phyloP scores from a whole-genome alignment of 164 flowering plant genomes.

The Aristolochia contorta region DNA sequence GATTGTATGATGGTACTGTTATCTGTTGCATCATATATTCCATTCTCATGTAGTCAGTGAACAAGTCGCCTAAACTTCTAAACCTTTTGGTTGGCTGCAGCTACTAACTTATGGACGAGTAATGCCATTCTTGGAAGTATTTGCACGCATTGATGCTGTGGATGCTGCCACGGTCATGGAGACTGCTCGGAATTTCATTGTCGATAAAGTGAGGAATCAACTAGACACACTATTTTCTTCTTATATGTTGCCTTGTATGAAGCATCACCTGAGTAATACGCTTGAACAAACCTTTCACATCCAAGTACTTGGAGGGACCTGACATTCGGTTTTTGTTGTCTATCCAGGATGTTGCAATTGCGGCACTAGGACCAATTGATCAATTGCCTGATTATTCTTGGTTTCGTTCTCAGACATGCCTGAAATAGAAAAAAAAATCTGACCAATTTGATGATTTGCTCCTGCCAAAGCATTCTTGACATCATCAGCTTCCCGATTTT shows the following conservation, averaged over 20 bases:
- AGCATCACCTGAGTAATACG: no score
- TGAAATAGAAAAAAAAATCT: neutral
- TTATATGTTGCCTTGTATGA: neutral
- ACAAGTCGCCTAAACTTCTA: neutral
- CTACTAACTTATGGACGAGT: slow-evolving; percentile 68
- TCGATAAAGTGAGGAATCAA: slow-evolving; percentile 36
- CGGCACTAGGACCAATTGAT: slow-evolving; percentile 69
- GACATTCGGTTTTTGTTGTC: neutral
- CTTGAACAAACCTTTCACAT: neutral
- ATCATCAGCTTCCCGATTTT: no score
- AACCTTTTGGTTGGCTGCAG: slow-evolving; percentile 29
- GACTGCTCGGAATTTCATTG: slow-evolving; percentile 64
- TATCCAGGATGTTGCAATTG: slow-evolving; percentile 65
- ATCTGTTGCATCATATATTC: no score
- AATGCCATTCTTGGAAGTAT: slow-evolving; percentile 61
- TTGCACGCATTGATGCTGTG: slow-evolving; percentile 81
- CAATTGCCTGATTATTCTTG: slow-evolving; percentile 69
- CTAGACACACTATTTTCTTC: neutral
- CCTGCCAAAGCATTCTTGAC: no score
- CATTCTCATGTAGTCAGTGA: neutral
- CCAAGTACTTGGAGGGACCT: neutral
- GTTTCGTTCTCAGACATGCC: slow-evolving; percentile 37
- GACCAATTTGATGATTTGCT: neutral
- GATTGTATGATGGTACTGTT: neutral
- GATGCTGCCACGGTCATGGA: slow-evolving; percentile 71